Base-by-base conservation (phyloP, 1,284 basidiomycete genomes). In the Calocybe gambosa region DNA sequence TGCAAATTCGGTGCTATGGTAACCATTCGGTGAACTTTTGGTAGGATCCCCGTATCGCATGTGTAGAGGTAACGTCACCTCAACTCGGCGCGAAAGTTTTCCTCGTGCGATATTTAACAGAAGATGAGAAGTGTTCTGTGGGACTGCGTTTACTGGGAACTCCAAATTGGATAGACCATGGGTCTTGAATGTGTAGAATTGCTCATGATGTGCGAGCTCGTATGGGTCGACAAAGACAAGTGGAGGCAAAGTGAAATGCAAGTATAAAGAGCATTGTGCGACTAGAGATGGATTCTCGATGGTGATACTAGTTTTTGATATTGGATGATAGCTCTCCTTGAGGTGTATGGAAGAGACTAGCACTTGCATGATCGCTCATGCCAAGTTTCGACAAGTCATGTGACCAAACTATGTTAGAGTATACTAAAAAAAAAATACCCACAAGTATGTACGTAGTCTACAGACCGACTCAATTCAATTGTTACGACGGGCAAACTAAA, bases 161-260 rank as follows among this genome's bases (percentile, higher is more conserved):
- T 78, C 77, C 28, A 80, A 58, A 50, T 77, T 75, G 7, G 62
- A 58, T 1, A 61, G 60, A n/a, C 73, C 73, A 58, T 65, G 65
- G 44, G 74, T 62, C 8, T 56, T 47, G 55, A 70, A 72, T 0
- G 63, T 58, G 47, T 70, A 75, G 21, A 61, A 65, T 13, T 63
- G 62, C 5, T 67, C 65, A 39, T 70, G 62, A 47, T 75, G 70
- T 8, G 62, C 63, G 29, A 78, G 70, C 53, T 80, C 77, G 56
- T 77, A 76, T 4, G 68, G 70, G 57, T 78, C 76, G 39, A 72
- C 66, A 55, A 77, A 77, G 33, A 76, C 53, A 25, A 70, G 59
- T 0, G 71, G 66, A 2, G 73, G 73, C 15, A 78, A 63, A 3
- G 56, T 54, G 55, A 67, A 69, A 33, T 67, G 58, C 5, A 78